Evolutionary conservation across 352 stramenopile genomes (phyloP).

Genomic region (Plasmopara halstedii): DNA sequence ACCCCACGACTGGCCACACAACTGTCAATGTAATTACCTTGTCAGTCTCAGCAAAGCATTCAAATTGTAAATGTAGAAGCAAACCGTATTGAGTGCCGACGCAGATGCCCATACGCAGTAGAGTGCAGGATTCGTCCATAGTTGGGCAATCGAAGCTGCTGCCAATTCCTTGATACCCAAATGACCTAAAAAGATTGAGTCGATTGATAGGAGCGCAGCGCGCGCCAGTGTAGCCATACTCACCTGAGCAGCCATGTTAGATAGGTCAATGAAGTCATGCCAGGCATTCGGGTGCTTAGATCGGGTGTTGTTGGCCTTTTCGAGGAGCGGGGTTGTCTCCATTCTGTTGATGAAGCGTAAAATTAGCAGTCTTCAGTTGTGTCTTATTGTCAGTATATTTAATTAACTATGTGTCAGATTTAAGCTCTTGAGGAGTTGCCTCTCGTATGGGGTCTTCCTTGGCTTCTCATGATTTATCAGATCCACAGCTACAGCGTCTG

Average conservation of each 20-base stretch:
- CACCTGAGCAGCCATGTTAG: conserved; percentile 55
- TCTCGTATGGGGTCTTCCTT: conserved; percentile 19
- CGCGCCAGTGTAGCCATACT: conserved; percentile 53
- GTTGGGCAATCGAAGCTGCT: conserved; percentile 52
- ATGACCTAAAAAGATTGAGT: conserved; percentile 72
- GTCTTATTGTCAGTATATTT: no score
- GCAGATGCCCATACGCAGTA: conserved; percentile 56
- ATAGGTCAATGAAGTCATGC: conserved; percentile 51
- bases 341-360: conserved; percentile 5
- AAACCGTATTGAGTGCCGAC: conserved; percentile 55
- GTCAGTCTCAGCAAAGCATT: not conserved
- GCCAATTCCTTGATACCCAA: conserved; percentile 66
- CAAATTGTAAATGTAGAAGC: not conserved
- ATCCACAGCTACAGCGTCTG: conserved; percentile 29
- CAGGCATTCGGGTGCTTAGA: conserved; percentile 25
- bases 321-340: conserved; percentile 48
- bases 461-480: conserved; percentile 10
- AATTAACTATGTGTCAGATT: no score
- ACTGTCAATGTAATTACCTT: conserved; percentile 9
- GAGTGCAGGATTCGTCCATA: conserved; percentile 63
- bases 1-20: conserved; percentile 70
- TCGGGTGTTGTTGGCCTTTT: conserved; percentile 8
- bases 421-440: no score
- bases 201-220: conserved; percentile 59
- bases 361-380: no score